Conservation (phyloP, 306 rosid species). For the Abrus precatorius region DNA sequence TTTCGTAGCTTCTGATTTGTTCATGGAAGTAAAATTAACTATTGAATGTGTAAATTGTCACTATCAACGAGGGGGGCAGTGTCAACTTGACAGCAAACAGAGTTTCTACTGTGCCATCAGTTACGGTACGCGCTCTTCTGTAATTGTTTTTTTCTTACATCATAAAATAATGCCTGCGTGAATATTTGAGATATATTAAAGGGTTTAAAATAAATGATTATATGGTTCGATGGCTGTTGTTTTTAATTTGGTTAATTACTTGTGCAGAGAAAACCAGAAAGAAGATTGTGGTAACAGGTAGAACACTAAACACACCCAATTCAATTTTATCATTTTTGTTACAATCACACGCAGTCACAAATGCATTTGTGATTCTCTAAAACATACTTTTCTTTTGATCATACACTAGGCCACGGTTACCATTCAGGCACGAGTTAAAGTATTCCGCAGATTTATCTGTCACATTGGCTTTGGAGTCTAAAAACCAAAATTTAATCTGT, state of each 20-base stretch:
- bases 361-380: not conserved
- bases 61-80: slow-evolving; percentile 8
- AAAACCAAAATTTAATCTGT: not conserved
- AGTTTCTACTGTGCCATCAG: slow-evolving; percentile 35
- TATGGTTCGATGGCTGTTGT: not conserved
- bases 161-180: not conserved
- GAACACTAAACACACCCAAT: not conserved
- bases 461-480: not conserved
- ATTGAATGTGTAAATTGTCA: slow-evolving; percentile 44
- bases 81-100: not conserved
- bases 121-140: slow-evolving; percentile 1
- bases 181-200: not conserved
- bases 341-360: not conserved
- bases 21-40: not conserved
- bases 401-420: not conserved
- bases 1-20: slow-evolving; percentile 26
- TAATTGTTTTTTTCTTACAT: not conserved
- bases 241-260: not conserved
- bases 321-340: not conserved
- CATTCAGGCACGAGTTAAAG: not conserved
- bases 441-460: not conserved
- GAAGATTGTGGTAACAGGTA: slow-evolving; percentile 34
- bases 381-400: not conserved
- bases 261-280: slow-evolving; percentile 14
- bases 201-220: not conserved